Base-by-base conservation (phyloP, 495 filamentous ascomycete species). In the Cladorrhinum samala region DNA sequence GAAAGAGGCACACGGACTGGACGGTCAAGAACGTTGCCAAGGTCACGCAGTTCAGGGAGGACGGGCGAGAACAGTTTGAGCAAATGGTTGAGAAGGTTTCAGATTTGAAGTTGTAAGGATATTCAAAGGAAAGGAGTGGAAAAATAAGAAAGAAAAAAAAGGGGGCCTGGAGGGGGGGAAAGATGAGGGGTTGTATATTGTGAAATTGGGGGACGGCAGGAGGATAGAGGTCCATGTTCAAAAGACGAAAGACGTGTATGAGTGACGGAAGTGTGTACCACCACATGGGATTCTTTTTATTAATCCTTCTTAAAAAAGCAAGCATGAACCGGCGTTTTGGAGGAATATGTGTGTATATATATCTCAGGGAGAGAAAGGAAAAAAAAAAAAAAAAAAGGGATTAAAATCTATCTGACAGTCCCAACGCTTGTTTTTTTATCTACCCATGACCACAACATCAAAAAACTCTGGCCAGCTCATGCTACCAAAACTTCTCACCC, bases 1-100 rank as follows among this genome's bases (percentile, higher is more conserved):
- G 73, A 37, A 74, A 72, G 45, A 66, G 68, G 3, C 69, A 87
- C 52, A 84, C 81, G 53, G 77, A 87, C 2, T 68, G 93, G 38
- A 96, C 92, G 24, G 70, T 72, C 27, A 76, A 71, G 68, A 96
- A 97, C 70, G 80, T 92, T 18, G 63, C 67, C 50, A 97, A 98
- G 71, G 88, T 95, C n/a, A 94, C 89, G 46, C 71, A 73, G 60
- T 97, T 77, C 72, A 76, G 93, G 49, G 65, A 75, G 55, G 66
- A 78, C 51, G 92, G 92, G 19, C 70, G 86, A 63, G 63, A 74
- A 27, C 78, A 74, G 30, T 72, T 96, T 58, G 85, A 91, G 65
- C 58, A 67, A 39, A 81, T 87, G 78, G 86, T 95, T n/a, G 62
- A 76, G 65, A 77, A 74, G 72, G 73, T 89, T 51, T 71, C 73